A percentile compares a stretch with the other conserved stretches of the same genome.
phyloP scores from a whole-genome alignment of 345 rosid species.

The Ceriops zippeliana region DNA sequence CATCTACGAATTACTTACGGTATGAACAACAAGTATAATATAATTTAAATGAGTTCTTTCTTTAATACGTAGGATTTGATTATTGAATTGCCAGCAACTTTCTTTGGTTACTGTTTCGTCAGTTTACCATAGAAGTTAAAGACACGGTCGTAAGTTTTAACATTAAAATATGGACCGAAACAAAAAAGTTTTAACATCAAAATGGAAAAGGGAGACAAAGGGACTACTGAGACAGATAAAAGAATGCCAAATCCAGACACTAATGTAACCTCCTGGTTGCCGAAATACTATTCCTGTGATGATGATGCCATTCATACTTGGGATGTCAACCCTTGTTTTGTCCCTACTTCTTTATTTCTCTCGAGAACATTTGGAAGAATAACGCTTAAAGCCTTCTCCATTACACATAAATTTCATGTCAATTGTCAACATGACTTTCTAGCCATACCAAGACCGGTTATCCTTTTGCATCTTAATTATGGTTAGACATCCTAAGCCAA shows the following conservation, averaged over 20 bases:
- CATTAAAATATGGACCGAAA: no score
- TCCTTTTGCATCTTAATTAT: no score
- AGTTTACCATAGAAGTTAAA: background rate
- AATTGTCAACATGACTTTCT: no score
- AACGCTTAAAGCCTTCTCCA: no score
- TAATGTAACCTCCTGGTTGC: background rate
- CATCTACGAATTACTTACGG: background rate
- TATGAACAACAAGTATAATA: background rate
- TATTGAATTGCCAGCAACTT: background rate
- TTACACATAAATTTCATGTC: no score
- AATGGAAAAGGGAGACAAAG: no score
- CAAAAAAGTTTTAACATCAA: no score
- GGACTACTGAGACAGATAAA: background rate
- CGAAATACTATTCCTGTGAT: background rate
- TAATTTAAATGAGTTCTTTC: background rate
- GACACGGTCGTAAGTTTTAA: no score
- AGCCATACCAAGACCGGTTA: no score
- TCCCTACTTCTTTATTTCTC: no score
- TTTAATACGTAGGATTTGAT: background rate
- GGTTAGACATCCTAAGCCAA: no score
- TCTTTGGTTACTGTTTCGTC: background rate
- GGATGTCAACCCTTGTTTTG: background rate
- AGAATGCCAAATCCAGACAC: background rate
- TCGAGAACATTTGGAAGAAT: no score
- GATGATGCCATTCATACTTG: background rate